These are phyloP conservation scores for Parmelia sp. DNA, from an alignment of 495 filamentous ascomycete species.

Conservation along the genomic window DNA sequence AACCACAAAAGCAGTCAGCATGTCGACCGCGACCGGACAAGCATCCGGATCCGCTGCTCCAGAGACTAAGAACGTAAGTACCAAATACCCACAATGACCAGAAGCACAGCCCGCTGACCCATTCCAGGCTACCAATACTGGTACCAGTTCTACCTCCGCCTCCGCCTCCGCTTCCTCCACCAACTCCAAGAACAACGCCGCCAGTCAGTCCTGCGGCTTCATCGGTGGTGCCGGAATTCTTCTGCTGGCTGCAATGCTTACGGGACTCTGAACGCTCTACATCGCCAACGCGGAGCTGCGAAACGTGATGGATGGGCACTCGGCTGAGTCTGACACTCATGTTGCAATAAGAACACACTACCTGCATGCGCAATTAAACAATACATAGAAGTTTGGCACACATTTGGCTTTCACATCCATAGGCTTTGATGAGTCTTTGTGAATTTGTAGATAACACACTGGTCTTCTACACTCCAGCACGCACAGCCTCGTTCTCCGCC, in stretches of 20 bases:
- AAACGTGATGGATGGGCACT: neutral
- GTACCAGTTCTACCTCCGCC: neutral
- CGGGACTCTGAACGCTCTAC: neutral
- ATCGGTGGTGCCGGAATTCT: neutral
- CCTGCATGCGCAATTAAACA: neutral
- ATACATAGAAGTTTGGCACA: no score
- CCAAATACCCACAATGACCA: neutral
- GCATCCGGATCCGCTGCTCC: neutral
- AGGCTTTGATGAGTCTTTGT: no score
- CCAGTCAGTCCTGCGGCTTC: neutral
- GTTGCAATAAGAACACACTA: neutral
- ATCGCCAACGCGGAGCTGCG: neutral
- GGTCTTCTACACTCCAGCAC: neutral
- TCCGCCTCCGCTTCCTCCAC: neutral
- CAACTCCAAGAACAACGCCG: neutral
- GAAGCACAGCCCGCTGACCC: neutral
- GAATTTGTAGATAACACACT: no score
- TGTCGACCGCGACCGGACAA: neutral
- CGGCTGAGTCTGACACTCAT: neutral
- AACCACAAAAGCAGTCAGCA: neutral
- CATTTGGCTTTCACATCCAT: neutral
- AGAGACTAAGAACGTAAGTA: neutral
- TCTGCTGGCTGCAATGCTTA: neutral
- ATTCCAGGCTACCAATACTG: no score
- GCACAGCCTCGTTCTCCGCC: neutral